Evolutionary conservation across 2,329 filamentous ascomycete species (phyloP), one percentile per base, ranked within the genome.

Genomic region (Penicillium occitanis): DNA sequence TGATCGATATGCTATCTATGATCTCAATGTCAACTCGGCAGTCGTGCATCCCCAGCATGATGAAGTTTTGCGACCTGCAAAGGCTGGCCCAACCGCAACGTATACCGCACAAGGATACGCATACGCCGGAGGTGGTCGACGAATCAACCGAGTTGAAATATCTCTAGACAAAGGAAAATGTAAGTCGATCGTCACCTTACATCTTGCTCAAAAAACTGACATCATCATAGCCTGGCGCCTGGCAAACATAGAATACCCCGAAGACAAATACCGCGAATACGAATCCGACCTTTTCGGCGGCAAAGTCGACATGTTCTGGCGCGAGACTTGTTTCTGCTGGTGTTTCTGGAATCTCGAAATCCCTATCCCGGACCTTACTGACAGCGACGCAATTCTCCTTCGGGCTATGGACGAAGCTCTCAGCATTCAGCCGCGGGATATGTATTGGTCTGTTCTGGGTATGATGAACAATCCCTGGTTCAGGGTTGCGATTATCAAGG

Each of bases 391-490:
- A 72, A 87, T 97, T 44, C 84, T 96, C 73, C 88, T 96, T 5
- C 85, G 93, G 53, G 90, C 90, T 4, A 96, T 97, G 92, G 93
- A 97, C 71, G 93, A 97, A 70, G 86, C 89, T 64, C 90, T 97
- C 87, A 91, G 91, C 77, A 82, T 91, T 0, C 92, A 96, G 75
- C 93, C 93, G 4, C 85, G 91, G 68, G 93, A 97, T 73, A 95
- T 97, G 91, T 97, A 97, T 79, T 97, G 93, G 93, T 93, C 88
- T 67, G 92, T 96, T 1, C 81, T 97, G 46, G 93, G 93, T 0
- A 97, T 97, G 93, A 97, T 97, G 93, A 97, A 97, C 79, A 97
- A 97, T 72, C 91, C 92, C 0, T 97, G 93, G 93, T 97, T 90
- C 76, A 85, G 93, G 5, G 86, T 97, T 0, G 87, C 88, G 1